A percentile compares a stretch with the other conserved stretches of the same genome.
phyloP scores from a whole-genome alignment of 352 stramenopile genomes.

The Phytopythium vexans region DNA sequence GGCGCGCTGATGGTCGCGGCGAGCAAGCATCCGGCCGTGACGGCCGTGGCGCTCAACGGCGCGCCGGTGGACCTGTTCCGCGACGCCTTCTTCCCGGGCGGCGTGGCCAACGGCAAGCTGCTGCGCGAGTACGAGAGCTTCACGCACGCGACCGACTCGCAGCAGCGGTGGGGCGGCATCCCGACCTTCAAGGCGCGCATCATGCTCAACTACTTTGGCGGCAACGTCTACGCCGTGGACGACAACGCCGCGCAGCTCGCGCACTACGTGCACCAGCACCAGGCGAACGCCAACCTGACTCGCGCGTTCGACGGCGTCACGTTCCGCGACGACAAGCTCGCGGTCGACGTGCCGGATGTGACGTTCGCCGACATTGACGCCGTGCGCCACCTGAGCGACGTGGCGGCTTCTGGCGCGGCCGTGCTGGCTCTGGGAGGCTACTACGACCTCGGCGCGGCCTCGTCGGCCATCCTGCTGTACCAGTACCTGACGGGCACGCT shows the following conservation, averaged over 20 bases:
- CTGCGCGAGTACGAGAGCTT: slow-evolving; percentile 67
- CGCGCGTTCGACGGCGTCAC: slow-evolving; percentile 42
- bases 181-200: slow-evolving; percentile 70
- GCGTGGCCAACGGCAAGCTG: slow-evolving; percentile 71
- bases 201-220: slow-evolving; percentile 86
- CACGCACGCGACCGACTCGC: slow-evolving; percentile 67
- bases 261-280: slow-evolving; percentile 62
- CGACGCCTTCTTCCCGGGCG: slow-evolving; percentile 69
- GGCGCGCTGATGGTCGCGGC: slow-evolving; percentile 60
- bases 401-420: slow-evolving; percentile 67
- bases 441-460: slow-evolving; percentile 75
- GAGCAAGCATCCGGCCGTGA: slow-evolving; percentile 60
- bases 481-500: slow-evolving; percentile 80
- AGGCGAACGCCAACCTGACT: slow-evolving; percentile 53
- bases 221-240: slow-evolving; percentile 80
- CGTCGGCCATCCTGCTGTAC: slow-evolving; percentile 71
- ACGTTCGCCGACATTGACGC: slow-evolving; percentile 50
- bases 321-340: slow-evolving; percentile 68
- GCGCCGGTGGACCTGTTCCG: slow-evolving; percentile 68
- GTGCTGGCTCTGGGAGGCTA: slow-evolving; percentile 70
- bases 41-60: slow-evolving; percentile 70
- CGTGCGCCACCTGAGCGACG: slow-evolving; percentile 48
- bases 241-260: slow-evolving; percentile 60
- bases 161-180: slow-evolving; percentile 73
- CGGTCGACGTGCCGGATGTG: slow-evolving; percentile 23